Evolutionary conservation across 306 rosid genomes (phyloP).

Genomic region (Ormosia emarginata): DNA sequence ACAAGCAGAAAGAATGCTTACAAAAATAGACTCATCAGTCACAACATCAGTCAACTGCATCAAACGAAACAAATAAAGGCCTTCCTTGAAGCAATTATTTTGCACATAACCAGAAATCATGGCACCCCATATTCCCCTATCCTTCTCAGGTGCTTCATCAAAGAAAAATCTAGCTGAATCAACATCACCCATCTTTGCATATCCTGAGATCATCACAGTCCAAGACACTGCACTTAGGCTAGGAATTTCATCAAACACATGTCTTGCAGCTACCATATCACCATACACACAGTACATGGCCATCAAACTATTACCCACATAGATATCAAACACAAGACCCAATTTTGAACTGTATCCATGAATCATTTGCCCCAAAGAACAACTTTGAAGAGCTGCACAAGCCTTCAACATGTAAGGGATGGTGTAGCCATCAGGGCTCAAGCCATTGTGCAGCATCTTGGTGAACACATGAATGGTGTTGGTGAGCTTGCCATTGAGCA

Average conservation of each 20-base stretch:
- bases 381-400: constrained; percentile 32
- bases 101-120: constrained; percentile 84
- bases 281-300: constrained; percentile 37
- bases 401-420: constrained; percentile 67
- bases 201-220: constrained; percentile 71
- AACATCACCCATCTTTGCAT: constrained; percentile 59
- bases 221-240: constrained; percentile 55
- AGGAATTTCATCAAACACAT: constrained; percentile 74
- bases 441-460: constrained; percentile 37
- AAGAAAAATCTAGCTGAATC: constrained; percentile 61
- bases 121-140: constrained; percentile 82
- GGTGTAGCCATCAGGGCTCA: constrained; percentile 56
- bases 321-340: constrained; percentile 49
- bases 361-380: constrained; percentile 39
- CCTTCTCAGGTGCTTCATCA: constrained; percentile 64
- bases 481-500: constrained; percentile 32
- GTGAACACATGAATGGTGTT: constrained; percentile 32
- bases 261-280: constrained; percentile 46
- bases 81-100: constrained; percentile 72
- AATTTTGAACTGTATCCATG: constrained; percentile 60
- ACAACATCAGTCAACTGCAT: constrained; percentile 50
- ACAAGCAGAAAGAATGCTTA: constrained; percentile 65
- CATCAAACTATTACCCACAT: constrained; percentile 68
- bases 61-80: constrained; percentile 54
- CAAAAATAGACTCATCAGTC: constrained; percentile 72